A percentile compares a stretch with the other conserved stretches of the same genome.
These are phyloP conservation scores for Trifolium repens DNA, from an alignment of 306 rosid genomes.

Conservation along the genomic window DNA sequence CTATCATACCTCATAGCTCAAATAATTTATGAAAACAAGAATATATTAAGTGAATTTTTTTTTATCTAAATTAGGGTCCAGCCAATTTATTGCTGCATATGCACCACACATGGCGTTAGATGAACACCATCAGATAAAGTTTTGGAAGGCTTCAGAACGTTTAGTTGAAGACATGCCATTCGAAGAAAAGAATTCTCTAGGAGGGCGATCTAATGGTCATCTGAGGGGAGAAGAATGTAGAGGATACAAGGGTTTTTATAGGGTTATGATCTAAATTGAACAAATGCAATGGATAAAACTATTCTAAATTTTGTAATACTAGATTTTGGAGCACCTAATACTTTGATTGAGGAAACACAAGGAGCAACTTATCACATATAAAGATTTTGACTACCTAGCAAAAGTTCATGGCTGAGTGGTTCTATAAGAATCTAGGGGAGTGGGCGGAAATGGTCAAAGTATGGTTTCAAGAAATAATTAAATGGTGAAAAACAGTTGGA, in stretches of 20 bases:
- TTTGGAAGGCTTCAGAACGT: neutral
- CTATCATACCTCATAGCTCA: slow-evolving; percentile 1
- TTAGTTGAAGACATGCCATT: slow-evolving; percentile 15
- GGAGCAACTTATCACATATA: neutral
- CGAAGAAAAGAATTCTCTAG: neutral
- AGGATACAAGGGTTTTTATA: neutral
- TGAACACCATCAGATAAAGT: neutral
- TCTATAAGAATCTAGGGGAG: neutral
- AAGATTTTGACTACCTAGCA: neutral
- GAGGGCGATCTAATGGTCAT: neutral
- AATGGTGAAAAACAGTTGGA: neutral
- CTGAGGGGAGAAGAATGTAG: neutral
- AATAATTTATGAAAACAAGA: neutral
- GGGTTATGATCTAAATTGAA: neutral
- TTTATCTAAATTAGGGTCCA: slow-evolving; percentile 23
- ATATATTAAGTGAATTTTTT: neutral
- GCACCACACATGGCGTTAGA: neutral
- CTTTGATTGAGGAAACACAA: neutral
- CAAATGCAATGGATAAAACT: neutral
- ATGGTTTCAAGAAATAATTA: neutral
- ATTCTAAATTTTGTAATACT: neutral
- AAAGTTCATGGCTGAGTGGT: neutral
- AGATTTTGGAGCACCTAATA: neutral
- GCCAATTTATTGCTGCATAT: neutral
- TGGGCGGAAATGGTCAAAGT: neutral